Conservation (phyloP, 177 flowering plant genomes). For the Tripterygium wilfordii region DNA sequence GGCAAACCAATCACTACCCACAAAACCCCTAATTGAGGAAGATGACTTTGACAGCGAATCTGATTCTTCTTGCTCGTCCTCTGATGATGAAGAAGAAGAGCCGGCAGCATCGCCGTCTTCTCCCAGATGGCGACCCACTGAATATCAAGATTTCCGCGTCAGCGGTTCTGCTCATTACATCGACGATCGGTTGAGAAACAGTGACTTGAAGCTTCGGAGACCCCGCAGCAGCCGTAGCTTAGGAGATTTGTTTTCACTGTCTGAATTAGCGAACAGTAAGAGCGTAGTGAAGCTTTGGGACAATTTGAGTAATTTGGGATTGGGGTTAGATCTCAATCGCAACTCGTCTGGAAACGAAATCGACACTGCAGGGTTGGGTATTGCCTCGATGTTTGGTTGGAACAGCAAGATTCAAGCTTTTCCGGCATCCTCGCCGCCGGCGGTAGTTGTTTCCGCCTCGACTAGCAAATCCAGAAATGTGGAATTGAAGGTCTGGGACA, state of each 20-base stretch:
- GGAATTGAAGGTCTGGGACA: slow-evolving; percentile 53
- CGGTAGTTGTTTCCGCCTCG: slow-evolving; percentile 38
- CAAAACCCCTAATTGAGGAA: slow-evolving; percentile 5
- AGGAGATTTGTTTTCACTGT: slow-evolving; percentile 29
- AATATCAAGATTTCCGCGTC: slow-evolving; percentile 28
- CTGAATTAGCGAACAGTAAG: slow-evolving; percentile 41
- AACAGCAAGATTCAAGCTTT: slow-evolving; percentile 9
- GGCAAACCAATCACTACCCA: too few relatives aligned
- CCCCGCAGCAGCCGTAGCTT: slow-evolving; percentile 16
- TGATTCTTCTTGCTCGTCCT: slow-evolving; percentile 10
- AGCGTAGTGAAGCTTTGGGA: slow-evolving; percentile 84
- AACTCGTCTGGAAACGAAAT: too few relatives aligned
- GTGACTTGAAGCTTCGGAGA: slow-evolving; percentile 13
- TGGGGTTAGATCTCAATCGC: slow-evolving; percentile 17
- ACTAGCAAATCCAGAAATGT: slow-evolving; percentile 8
- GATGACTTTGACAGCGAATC: slow-evolving; percentile 8
- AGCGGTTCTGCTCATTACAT: slow-evolving; percentile 14
- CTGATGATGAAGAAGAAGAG: slow-evolving; percentile 11
- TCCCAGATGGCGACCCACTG: slow-evolving; percentile 6
- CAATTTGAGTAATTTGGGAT: slow-evolving; percentile 34
- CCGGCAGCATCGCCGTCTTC: not conserved
- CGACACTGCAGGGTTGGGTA: slow-evolving; percentile 9
- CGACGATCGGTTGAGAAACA: slow-evolving; percentile 17
- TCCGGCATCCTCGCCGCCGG: slow-evolving; percentile 25
- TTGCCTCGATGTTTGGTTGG: slow-evolving; percentile 16